Conservation (phyloP, 1,284 basidiomycete genomes). For the Ustilago crameri region DNA sequence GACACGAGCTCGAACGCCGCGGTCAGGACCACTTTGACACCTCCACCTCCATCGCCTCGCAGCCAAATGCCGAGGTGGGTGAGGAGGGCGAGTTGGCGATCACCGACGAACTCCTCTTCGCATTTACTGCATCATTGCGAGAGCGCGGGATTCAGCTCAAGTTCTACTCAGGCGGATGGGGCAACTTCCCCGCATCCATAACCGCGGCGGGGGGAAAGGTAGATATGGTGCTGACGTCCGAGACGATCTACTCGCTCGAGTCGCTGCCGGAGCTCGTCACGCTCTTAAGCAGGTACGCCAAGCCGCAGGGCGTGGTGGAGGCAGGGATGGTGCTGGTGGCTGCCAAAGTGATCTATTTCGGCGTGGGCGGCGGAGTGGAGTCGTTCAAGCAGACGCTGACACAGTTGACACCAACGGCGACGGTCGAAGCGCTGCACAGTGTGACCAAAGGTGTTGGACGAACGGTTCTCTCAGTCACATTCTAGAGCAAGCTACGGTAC, state of each 20-base stretch:
- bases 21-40: slow-evolving; percentile 48
- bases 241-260: slow-evolving; percentile 86
- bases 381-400: slow-evolving; percentile 77
- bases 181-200: slow-evolving; percentile 27
- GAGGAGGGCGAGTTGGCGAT: slow-evolving; percentile 31
- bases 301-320: background rate
- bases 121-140: slow-evolving; percentile 76
- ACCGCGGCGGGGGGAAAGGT: slow-evolving; percentile 9
- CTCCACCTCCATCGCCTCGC: slow-evolving; percentile 2
- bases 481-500: too few species aligned
- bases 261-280: slow-evolving; percentile 77
- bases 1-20: slow-evolving; percentile 26
- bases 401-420: slow-evolving; percentile 7
- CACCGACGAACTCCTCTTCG: slow-evolving; percentile 72
- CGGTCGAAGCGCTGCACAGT: slow-evolving; percentile 20
- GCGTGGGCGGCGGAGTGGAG: slow-evolving; percentile 87
- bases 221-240: slow-evolving; percentile 84
- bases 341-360: slow-evolving; percentile 93
- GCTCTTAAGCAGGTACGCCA: slow-evolving; percentile 66
- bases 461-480: slow-evolving; percentile 47
- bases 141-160: slow-evolving; percentile 74
- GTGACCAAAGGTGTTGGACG: slow-evolving; percentile 52
- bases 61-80: background rate
- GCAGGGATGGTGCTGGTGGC: slow-evolving; percentile 77
- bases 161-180: slow-evolving; percentile 88